Evolutionary conservation across 2,329 filamentous ascomycete genomes (phyloP).

Genomic region (Clonostachys sp.): DNA sequence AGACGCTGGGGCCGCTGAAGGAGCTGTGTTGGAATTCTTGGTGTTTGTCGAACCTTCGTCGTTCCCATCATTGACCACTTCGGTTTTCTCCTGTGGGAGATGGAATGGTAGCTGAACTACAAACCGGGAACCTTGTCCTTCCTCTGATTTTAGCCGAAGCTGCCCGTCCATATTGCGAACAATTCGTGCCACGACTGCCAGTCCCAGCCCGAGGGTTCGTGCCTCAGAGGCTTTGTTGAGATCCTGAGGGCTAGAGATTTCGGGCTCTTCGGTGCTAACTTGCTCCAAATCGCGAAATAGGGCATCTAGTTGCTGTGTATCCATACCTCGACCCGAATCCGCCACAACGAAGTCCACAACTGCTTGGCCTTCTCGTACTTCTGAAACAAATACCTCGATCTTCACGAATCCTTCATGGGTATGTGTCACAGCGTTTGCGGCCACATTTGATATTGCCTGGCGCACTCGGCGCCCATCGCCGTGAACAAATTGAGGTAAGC

Average conservation of each 20-base stretch:
- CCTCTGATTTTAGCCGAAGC: conserved; percentile 76
- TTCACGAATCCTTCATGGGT: conserved; percentile 64
- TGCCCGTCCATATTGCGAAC: conserved; percentile 91
- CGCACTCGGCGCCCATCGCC: conserved; percentile 79
- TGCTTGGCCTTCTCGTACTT: conserved; percentile 41
- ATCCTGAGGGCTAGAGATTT: conserved; percentile 9
- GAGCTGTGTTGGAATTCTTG: conserved; percentile 3
- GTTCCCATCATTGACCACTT: conserved; percentile 9
- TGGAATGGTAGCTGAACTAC: conserved; percentile 75
- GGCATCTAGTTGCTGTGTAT: conserved; percentile 49
- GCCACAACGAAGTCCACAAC: conserved; percentile 71
- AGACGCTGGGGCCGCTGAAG: conserved; percentile 11
- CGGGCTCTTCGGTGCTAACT: conserved; percentile 40
- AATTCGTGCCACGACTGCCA: conserved; percentile 84
- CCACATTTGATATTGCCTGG: conserved; percentile 78
- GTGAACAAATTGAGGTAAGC: conserved; percentile 65
- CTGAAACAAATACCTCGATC: conserved; percentile 63
- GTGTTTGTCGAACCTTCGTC: conserved; percentile 2
- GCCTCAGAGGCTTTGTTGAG: conserved; percentile 18
- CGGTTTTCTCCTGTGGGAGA: conserved; percentile 39
- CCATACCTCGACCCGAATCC: conserved; percentile 75
- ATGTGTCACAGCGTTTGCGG: conserved; percentile 79
- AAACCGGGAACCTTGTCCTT: conserved; percentile 78
- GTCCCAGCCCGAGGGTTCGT: conserved; percentile 67
- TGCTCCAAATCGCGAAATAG: conserved; percentile 56